Evolutionary conservation across 1,284 basidiomycete species (phyloP), one percentile per base, ranked within the genome.

Genomic region (Tilletia setariae): DNA sequence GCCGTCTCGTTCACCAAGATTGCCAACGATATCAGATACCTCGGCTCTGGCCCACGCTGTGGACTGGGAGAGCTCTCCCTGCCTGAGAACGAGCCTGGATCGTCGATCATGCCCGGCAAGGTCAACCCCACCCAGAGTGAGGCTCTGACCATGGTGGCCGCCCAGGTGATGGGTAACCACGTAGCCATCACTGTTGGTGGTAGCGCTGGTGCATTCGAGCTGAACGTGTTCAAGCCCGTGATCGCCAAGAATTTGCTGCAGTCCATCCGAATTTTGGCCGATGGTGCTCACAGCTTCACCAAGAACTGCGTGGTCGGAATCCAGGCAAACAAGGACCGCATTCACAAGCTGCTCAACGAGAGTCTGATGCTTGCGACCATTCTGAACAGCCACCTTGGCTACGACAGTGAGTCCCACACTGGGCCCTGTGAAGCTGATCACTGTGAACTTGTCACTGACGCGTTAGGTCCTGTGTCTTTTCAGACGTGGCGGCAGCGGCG

Each of bases 81-180:
- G 69, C 96, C 96, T 23, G 96, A 98, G 86, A 99, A 99, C 84
- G 96, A 99, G 85, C 96, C 96, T 56, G 96, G 96, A 70, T 96
- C 93, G 81, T 96, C 93, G 72, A 98, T 99, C 86, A 99, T 99
- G 96, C 96, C 96, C 23, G 96, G 96, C 73, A 98, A 99, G 85
- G 96, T 99, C 70, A 99, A 99, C 86, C 96, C 96, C 19, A 99
- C 96, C 3, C 96, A 99, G 84, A 98, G 96, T 79, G 96, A 99
- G 86, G 96, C 96, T 13, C 73, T 84, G 71, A 98, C 96, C 28
- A 98, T 98, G 96, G 93, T 98, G 53, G 93, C 94, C 62, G 93
- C 95, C 0, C 96, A 98, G 84, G 95, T 98, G 9, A 96, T 98
- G 85, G 96, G 96, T 64, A 99, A 98, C 86, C 92, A 98, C 84